Evolutionary conservation across 192 early-diverging fungal genomes (phyloP), one percentile per base, ranked within the genome.

Genomic region (Coemansia sp.): DNA sequence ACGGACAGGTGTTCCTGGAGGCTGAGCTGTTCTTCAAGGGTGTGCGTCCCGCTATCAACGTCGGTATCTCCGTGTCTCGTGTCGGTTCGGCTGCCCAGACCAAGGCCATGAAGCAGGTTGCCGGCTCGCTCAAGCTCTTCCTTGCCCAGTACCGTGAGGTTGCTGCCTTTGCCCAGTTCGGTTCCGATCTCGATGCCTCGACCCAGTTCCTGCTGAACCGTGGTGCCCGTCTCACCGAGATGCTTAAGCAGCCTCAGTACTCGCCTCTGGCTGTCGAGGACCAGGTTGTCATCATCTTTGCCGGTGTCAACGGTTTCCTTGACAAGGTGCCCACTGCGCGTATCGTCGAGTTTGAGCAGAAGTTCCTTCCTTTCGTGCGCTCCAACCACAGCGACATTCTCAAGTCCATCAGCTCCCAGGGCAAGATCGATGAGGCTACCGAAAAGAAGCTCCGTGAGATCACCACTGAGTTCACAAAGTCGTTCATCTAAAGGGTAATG

Each of bases 11-110:
- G 71, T 99, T 99, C 92, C 90, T 99, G 89, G 97, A 99, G 87
- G 95, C 97, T 62, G 96, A 99, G 87, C 89, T 99, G 65, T 99
- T 99, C 93, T 99, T 98, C 93, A 99, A 98, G 93, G 97, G 97
- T 91, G 86, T 97, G 69, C 94, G 97, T 79, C 97, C 97, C 63
- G 96, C 97, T 69, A 99, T 99, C 85, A 99, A 99, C 88, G 96
- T 99, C 85, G 97, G 97, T 99, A 88, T 99, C 62, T 99, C 97
- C 77, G 97, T 99, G 74, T 96, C 96, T 75, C 95, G 97, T 92
- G 96, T 99, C 89, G 97, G 97, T 79, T 96, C 95, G 71, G 95
- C 96, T 74, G 98, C 98, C 67, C 98, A 99, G 87, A 96, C 96
- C 85, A 97, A 98, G 91, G 96, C 98, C 71, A 99, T 99, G 98